Evolutionary conservation across 139 green algal genomes (phyloP), one percentile per base, ranked within the genome.

Genomic region (Yamagishiella unicocca): DNA sequence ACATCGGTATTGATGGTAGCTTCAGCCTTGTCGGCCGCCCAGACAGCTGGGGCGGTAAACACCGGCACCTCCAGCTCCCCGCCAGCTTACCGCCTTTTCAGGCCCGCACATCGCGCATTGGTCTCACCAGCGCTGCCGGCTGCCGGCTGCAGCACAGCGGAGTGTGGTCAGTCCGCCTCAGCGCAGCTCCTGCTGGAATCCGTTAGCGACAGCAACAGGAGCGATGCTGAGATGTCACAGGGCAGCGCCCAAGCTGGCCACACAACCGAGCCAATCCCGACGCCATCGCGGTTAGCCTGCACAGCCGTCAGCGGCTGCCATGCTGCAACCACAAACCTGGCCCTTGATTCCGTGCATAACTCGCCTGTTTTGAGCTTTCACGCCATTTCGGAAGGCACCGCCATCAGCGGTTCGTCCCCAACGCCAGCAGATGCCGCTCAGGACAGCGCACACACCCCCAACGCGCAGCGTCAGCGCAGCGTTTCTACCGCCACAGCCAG

Each of bases 341-440:
- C 31, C 25, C 46, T 9, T 5, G 6, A 31, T 29, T 84, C 79
- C 12, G 42, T 61, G 25, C 79, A 85, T 38, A 64, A 9, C 43
- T 85, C 79, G 0, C 61, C 79, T 0, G 79, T 85, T 6, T 43
- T 61, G 14, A 85, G 79, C 61, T 85, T 84, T 58, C 54, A 74
- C 31, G 66, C 45, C 33, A 35, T 35, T 1, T 74, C 66, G 8
- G 66, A 74, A 29, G n/a, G 70, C 29, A 58, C 70, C 9, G 40
- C n/a, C n/a, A n/a, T n/a, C n/a, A n/a, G n/a, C n/a, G n/a, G n/a
- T n/a, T n/a, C n/a, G n/a, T n/a, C n/a, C n/a, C n/a, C n/a, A n/a
- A n/a, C n/a, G n/a, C n/a, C n/a, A n/a, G n/a, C n/a, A n/a, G n/a
- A n/a, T n/a, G n/a, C n/a, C n/a, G n/a, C n/a, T n/a, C n/a, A n/a